Conservation (phyloP, 768 basidiomycete genomes). For the Serendipita sp. region DNA sequence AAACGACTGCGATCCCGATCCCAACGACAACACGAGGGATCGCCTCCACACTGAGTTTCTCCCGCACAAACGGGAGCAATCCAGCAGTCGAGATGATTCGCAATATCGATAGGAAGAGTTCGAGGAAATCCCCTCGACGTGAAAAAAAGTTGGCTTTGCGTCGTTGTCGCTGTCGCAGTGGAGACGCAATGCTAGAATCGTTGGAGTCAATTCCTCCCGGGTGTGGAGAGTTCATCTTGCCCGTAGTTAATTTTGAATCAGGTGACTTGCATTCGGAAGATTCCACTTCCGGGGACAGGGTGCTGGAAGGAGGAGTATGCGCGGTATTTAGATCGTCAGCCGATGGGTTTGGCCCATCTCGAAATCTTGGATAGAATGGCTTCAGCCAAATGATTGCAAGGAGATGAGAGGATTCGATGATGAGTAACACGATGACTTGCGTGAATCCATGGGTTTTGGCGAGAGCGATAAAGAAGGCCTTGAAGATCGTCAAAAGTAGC, state of each 20-base stretch:
- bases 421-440: constrained; percentile 51
- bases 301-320: too few species aligned
- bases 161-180: constrained; percentile 49
- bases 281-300: too few species aligned
- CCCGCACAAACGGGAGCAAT: constrained; percentile 55
- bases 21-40: constrained; percentile 77
- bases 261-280: too few species aligned
- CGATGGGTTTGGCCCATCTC: too few species aligned
- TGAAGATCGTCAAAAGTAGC: constrained; percentile 42
- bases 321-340: too few species aligned
- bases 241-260: too few species aligned
- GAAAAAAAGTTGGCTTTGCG: constrained; percentile 13
- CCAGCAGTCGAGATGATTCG: constrained; percentile 56
- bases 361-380: not conserved
- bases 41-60: constrained; percentile 42
- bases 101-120: constrained; percentile 46
- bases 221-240: too few species aligned
- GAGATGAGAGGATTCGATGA: constrained; percentile 50
- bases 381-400: constrained; percentile 31
- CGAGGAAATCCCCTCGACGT: constrained; percentile 52
- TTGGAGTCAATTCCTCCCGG: too few species aligned
- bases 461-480: constrained; percentile 57
- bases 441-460: constrained; percentile 44
- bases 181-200: too few species aligned
- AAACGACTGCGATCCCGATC: constrained; percentile 53